Base-by-base conservation (phyloP, 2,329 filamentous ascomycete genomes). In the Phialemonium atrogriseum region DNA sequence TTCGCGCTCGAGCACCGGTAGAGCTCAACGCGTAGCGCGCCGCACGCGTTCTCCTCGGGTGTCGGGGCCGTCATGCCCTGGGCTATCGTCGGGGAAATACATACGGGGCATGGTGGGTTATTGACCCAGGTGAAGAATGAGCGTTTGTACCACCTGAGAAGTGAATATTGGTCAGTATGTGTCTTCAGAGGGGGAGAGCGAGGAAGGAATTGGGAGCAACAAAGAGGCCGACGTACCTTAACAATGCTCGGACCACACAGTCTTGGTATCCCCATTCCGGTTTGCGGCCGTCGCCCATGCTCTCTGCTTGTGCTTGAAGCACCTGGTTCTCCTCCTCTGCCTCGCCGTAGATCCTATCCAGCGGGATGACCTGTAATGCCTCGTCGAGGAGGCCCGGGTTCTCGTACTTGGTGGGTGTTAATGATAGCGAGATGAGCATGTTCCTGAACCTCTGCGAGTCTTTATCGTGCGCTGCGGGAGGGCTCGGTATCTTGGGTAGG, bases 241-340 rank as follows among this genome's bases (percentile, higher is more conserved):
- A 66, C 42, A 96, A 67, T 38, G 89, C 85, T 44, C 84, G 75
- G 50, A 96, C 82, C 34, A 95, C 86, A 56, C 89, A 98, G 60
- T 98, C 91, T 58, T 96, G 89, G 54, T 96, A 95, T 35, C 88
- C 89, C 89, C 89, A 96, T 64, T 87, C 82, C 2, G 88, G 76
- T 54, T 83, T 82, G 43, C 77, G 72, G 34, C 80, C 84, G 35
- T 83, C 77, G 13, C 84, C 84, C 63, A 94, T 78, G 44, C 86
- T 94, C 52, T 83, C 83, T 19, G 89, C 89, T 56, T 94, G 80
- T 20, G 86, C 91, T 50, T 83, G 77, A 46, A 94, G 67, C 18
- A 95, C 79, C 54, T 95, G 86, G 42, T 75, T 78, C 59, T 96
- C 88, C 55, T 96, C 89, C 54, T 96, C 87, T 32, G 91, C 91